Percentiles rank a stretch among this genome's conserved stretches.
Evolutionary conservation across 2,329 filamentous ascomycete species (phyloP).

Genomic region (Talaromyces sp.): DNA sequence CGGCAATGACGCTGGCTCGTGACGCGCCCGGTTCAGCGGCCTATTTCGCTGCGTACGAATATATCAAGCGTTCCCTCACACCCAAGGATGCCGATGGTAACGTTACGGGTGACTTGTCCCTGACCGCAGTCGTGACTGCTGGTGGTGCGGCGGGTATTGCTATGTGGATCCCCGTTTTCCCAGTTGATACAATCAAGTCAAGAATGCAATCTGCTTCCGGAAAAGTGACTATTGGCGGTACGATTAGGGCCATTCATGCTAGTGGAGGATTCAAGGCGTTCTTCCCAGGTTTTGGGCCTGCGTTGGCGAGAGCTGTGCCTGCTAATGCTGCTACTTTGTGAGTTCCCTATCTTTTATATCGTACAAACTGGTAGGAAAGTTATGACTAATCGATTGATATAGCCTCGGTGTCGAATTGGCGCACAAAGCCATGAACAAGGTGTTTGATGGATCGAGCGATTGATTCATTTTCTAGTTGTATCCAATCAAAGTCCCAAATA

Average conservation of each 20-base stretch:
- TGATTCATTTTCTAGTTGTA: neutral
- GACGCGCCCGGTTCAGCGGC: conserved; percentile 91
- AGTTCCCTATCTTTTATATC: neutral
- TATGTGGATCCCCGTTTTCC: conserved; percentile 99
- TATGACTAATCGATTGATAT: conserved; percentile 15
- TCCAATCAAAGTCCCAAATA: neutral
- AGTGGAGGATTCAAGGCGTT: conserved; percentile 84
- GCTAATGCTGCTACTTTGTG: conserved; percentile 93
- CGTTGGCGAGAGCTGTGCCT: conserved; percentile 85
- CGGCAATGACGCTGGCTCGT: conserved; percentile 82
- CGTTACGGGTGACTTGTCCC: conserved; percentile 71
- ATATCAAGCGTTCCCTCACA: conserved; percentile 82
- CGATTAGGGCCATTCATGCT: conserved; percentile 77
- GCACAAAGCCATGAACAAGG: conserved; percentile 49
- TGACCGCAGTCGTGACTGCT: conserved; percentile 78
- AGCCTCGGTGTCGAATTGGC: conserved; percentile 50
- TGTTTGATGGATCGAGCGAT: conserved; percentile 32
- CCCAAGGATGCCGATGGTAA: conserved; percentile 75
- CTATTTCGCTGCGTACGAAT: conserved; percentile 97
- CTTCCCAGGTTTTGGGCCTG: conserved; percentile 94
- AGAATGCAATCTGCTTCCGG: conserved; percentile 88
- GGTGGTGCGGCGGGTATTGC: conserved; percentile 89
- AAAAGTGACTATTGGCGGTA: conserved; percentile 73
- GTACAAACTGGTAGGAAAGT: neutral
- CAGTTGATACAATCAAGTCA: conserved; percentile 94